phyloP scores from a whole-genome alignment of 2,329 filamentous ascomycete genomes.

The Colletotrichum tanaceti region DNA sequence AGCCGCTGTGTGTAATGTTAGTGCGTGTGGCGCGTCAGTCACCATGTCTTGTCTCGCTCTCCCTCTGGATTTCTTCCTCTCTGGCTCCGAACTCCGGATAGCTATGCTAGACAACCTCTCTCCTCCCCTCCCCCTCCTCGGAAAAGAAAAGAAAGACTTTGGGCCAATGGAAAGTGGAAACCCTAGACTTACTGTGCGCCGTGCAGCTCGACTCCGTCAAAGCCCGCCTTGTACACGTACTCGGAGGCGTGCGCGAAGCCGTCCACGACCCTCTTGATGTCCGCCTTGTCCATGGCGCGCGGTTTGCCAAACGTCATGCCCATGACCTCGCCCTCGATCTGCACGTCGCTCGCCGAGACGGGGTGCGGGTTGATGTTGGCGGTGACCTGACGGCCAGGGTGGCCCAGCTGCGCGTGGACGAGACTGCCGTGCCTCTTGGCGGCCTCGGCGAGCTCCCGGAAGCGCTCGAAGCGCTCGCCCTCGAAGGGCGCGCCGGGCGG shows the following conservation, averaged over 20 bases:
- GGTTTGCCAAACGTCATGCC: conserved; percentile 65
- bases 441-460: conserved; percentile 54
- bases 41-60: no score
- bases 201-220: conserved; percentile 59
- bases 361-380: conserved; percentile 50
- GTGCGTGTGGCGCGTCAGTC: neutral
- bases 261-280: conserved; percentile 64
- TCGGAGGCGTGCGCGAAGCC: conserved; percentile 68
- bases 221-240: conserved; percentile 68
- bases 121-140: no score
- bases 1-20: conserved; percentile 51
- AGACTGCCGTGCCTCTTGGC: conserved; percentile 67
- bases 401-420: conserved; percentile 70
- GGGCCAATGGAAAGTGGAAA: neutral
- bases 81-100: no score
- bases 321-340: conserved; percentile 53
- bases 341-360: conserved; percentile 55
- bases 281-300: conserved; percentile 60
- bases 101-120: no score
- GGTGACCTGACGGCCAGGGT: conserved; percentile 68
- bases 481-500: conserved; percentile 61
- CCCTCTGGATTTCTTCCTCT: neutral
- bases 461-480: conserved; percentile 70
- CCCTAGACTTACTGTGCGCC: conserved; percentile 52
- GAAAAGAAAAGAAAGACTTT: no score